Evolutionary conservation across 2,329 filamentous ascomycete genomes (phyloP).

Genomic region (Pseudopyricularia cyperi): DNA sequence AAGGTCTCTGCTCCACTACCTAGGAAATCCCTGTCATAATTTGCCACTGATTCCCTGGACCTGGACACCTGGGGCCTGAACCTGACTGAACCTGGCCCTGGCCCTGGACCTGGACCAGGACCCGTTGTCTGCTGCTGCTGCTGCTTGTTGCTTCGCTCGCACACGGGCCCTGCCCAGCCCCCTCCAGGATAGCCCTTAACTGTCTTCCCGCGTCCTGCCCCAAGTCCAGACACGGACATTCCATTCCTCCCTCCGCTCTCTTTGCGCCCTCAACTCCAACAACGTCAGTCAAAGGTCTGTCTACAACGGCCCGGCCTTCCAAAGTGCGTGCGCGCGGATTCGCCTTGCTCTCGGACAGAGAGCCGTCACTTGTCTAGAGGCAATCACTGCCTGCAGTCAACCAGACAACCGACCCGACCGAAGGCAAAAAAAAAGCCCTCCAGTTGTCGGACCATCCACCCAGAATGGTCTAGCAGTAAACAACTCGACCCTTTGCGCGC

Average conservation of each 20-base stretch:
- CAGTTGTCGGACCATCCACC: neutral
- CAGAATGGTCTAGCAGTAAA: slow-evolving; percentile 1
- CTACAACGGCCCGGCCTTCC: neutral
- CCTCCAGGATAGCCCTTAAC: neutral
- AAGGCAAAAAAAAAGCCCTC: neutral
- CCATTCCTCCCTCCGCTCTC: neutral
- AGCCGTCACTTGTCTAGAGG: neutral
- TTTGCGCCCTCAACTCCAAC: neutral
- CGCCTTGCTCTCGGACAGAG: neutral
- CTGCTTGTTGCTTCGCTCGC: neutral
- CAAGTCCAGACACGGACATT: neutral
- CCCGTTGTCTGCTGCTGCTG: no score
- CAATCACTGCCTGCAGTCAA: neutral
- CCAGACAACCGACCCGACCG: neutral
- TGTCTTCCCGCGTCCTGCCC: neutral
- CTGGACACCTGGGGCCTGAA: no score
- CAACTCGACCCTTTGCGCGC: neutral
- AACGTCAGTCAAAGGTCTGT: neutral
- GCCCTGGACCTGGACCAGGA: no score
- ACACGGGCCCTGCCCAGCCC: neutral
- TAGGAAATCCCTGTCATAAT: neutral
- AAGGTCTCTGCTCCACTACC: neutral
- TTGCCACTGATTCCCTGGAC: neutral
- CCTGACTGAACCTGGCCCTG: no score
- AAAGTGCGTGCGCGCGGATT: neutral